Evolutionary conservation across 164 flowering plant genomes (phyloP).

Genomic region (Tetrastigma voinierianum): DNA sequence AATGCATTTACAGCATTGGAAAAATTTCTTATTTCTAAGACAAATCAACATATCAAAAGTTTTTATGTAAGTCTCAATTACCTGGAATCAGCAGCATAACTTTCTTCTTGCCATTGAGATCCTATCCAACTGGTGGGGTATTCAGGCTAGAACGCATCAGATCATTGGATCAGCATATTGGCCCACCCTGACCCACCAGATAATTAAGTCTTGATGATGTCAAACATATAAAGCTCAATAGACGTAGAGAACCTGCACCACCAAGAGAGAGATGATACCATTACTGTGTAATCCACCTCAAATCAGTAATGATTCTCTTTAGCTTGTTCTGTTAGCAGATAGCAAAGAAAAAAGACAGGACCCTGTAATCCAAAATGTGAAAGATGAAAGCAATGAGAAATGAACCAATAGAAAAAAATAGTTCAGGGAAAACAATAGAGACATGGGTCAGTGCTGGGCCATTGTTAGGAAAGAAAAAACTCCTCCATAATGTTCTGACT

Average conservation of each 20-base stretch:
- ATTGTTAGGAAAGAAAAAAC: constrained; percentile 5
- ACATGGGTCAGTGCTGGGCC: constrained; percentile 22
- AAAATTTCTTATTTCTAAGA: too few relatives aligned
- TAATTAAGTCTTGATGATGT: not conserved
- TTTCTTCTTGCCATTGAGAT: too few relatives aligned
- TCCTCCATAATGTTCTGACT: constrained; percentile 24
- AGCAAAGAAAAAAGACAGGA: not conserved
- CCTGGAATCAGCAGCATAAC: too few relatives aligned
- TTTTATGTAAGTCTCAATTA: too few relatives aligned
- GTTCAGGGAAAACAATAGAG: not conserved
- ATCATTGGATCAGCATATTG: not conserved
- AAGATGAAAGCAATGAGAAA: constrained; percentile 11
- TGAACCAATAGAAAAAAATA: constrained; percentile 11
- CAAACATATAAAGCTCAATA: not conserved
- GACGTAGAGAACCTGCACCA: not conserved
- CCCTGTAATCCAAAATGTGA: not conserved
- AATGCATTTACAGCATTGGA: too few relatives aligned
- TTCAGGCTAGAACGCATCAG: too few relatives aligned
- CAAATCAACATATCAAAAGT: too few relatives aligned
- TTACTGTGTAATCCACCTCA: not conserved
- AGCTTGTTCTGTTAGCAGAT: too few relatives aligned
- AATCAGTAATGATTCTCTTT: not conserved
- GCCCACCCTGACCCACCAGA: not conserved
- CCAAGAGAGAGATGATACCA: not conserved
- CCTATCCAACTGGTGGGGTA: too few relatives aligned